Conservation (phyloP, 805 yeast species). For the Wickerhamomyces chambardii region DNA sequence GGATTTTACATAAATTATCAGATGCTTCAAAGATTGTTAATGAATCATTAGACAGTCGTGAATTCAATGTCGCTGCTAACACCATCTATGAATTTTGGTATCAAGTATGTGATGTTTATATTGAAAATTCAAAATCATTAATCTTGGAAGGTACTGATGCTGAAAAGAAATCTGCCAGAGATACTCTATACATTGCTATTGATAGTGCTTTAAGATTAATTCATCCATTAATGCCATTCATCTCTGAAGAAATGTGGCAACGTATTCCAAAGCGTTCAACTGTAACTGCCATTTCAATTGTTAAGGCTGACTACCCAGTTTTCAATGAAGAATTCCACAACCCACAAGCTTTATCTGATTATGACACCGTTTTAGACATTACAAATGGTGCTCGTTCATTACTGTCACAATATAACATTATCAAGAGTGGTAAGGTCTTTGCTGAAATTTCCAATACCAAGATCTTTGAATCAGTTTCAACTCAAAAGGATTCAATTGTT, state of each 20-base stretch:
- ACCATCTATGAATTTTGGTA: conserved; percentile 92
- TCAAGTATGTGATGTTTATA: conserved; percentile 94
- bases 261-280: conserved; percentile 83
- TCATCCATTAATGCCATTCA: conserved; percentile 97
- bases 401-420: conserved; percentile 81
- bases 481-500: conserved; percentile 80
- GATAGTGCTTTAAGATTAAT: conserved; percentile 88
- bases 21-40: conserved; percentile 57
- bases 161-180: conserved; percentile 85
- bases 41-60: conserved; percentile 69
- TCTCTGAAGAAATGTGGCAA: conserved; percentile 99
- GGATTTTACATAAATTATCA: conserved; percentile 88
- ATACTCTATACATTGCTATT: conserved; percentile 86
- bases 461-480: conserved; percentile 41
- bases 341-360: conserved; percentile 57
- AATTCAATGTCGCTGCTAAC: conserved; percentile 81
- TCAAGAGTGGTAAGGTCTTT: conserved; percentile 80
- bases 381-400: conserved; percentile 90
- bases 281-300: conserved; percentile 64
- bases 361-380: conserved; percentile 76
- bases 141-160: conserved; percentile 84
- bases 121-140: conserved; percentile 91
- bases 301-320: conserved; percentile 72
- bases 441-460: conserved; percentile 57
- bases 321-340: conserved; percentile 54